Percentiles rank a stretch among this genome's conserved stretches.
These are phyloP conservation scores for Bombardia bombarda DNA, from an alignment of 495 filamentous ascomycete genomes.

Conservation along the genomic window DNA sequence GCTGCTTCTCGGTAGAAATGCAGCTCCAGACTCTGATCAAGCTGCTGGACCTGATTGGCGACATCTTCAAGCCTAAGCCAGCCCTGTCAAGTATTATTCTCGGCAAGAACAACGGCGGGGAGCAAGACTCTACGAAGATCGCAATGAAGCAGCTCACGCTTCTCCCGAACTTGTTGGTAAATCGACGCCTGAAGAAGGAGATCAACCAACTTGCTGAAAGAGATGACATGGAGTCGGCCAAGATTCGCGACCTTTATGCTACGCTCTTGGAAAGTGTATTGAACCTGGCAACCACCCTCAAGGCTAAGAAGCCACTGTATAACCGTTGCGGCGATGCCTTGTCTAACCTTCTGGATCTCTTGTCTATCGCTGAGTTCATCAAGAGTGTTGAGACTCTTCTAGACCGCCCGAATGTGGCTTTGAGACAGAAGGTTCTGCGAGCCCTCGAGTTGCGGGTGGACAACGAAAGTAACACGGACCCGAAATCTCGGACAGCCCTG, in stretches of 20 bases:
- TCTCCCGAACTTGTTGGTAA: constrained; percentile 46
- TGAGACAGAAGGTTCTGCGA: constrained; percentile 71
- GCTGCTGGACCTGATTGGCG: constrained; percentile 61
- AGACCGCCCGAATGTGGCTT: constrained; percentile 56
- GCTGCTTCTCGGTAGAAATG: constrained; percentile 50
- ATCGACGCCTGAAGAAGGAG: constrained; percentile 38
- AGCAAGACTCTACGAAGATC: constrained; percentile 49
- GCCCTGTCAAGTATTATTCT: constrained; percentile 61
- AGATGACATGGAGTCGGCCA: constrained; percentile 51
- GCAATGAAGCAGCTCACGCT: constrained; percentile 55
- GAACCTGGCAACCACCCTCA: constrained; percentile 50
- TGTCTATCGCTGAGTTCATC: constrained; percentile 79
- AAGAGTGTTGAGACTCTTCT: constrained; percentile 73
- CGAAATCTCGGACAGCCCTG: constrained; percentile 56
- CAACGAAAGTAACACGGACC: constrained; percentile 56
- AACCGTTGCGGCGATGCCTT: constrained; percentile 61
- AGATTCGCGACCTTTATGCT: constrained; percentile 60
- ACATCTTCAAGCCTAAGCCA: constrained; percentile 64
- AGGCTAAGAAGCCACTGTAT: constrained; percentile 52
- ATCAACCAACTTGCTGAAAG: constrained; percentile 40
- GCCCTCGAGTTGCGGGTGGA: constrained; percentile 69
- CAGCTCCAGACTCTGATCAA: constrained; percentile 66
- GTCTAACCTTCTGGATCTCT: constrained; percentile 62
- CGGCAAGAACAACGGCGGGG: constrained; percentile 52
- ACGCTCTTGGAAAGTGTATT: constrained; percentile 61